These are phyloP conservation scores for Staphylotrichum tortipilum DNA, from an alignment of 495 filamentous ascomycete species.

Conservation along the genomic window DNA sequence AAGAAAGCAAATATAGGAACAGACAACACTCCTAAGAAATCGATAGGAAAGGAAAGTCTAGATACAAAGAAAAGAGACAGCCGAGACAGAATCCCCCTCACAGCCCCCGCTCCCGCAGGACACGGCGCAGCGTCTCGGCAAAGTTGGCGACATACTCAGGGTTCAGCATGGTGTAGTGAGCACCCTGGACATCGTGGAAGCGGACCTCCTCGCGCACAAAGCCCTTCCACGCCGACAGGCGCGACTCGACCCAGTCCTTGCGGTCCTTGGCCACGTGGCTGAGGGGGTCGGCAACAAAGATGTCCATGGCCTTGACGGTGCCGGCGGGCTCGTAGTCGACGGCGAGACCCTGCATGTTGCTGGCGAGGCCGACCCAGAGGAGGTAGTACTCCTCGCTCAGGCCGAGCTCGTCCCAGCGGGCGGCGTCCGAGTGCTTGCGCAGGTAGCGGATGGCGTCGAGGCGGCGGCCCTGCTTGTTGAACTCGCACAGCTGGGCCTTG, in stretches of 20 bases:
- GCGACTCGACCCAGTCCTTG: slow-evolving; percentile 34
- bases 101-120: slow-evolving; percentile 1
- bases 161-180: slow-evolving; percentile 37
- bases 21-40: neutral
- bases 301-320: slow-evolving; percentile 35
- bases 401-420: slow-evolving; percentile 33
- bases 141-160: slow-evolving; percentile 29
- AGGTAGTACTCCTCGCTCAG: slow-evolving; percentile 22
- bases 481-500: slow-evolving; percentile 6
- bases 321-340: slow-evolving; percentile 45
- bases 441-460: slow-evolving; percentile 3
- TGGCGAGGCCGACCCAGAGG: slow-evolving; percentile 38
- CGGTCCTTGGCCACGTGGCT: slow-evolving; percentile 29
- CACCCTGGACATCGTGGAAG: slow-evolving; percentile 30
- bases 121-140: slow-evolving; percentile 17
- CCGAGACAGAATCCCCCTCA: neutral
- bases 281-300: slow-evolving; percentile 41
- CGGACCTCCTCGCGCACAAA: slow-evolving; percentile 24
- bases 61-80: too few relatives aligned
- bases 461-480: slow-evolving; percentile 18
- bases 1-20: neutral
- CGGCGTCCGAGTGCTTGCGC: slow-evolving; percentile 11
- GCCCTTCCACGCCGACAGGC: slow-evolving; percentile 36
- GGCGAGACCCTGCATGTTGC: slow-evolving; percentile 36
- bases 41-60: neutral